Evolutionary conservation across 2,329 filamentous ascomycete species (phyloP).

Genomic region (Diaporthe velutina): DNA sequence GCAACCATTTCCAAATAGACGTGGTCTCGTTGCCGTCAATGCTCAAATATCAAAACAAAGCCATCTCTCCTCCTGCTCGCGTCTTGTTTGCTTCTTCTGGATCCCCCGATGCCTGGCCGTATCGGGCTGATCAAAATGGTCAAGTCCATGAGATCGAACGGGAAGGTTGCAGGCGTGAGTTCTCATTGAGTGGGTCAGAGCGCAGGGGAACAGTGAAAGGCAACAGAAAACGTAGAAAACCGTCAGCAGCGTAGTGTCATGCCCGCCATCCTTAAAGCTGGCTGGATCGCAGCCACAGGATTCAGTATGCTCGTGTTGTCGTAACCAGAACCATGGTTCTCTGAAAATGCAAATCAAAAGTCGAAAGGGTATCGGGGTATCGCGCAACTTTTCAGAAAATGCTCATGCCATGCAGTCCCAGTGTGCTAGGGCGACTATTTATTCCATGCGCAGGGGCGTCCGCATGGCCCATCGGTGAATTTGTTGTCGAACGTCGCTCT

Average conservation of each 20-base stretch:
- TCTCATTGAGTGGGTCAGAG: background rate
- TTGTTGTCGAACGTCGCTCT: too few species aligned
- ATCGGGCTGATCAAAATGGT: background rate
- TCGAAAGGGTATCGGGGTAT: background rate
- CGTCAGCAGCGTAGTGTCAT: background rate
- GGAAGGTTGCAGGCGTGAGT: background rate
- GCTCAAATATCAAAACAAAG: background rate
- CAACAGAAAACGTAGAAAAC: background rate
- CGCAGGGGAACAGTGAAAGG: background rate
- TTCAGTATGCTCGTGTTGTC: background rate
- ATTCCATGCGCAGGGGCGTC: too few species aligned
- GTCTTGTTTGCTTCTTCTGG: background rate
- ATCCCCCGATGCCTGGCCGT: background rate
- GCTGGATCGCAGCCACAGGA: background rate
- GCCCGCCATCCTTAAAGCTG: too few species aligned
- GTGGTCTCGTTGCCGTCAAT: background rate
- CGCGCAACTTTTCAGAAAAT: background rate
- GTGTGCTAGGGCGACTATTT: too few species aligned
- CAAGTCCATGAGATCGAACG: background rate
- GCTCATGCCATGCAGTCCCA: background rate
- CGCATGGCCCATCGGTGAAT: too few species aligned
- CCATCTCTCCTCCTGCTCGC: background rate
- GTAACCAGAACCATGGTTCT: background rate
- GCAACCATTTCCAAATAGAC: background rate
- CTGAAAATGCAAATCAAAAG: background rate